Percentiles rank a stretch among this genome's conserved stretches.
Evolutionary conservation across 441 rosid genomes (phyloP).

Genomic region (Biscutella laevigata): DNA sequence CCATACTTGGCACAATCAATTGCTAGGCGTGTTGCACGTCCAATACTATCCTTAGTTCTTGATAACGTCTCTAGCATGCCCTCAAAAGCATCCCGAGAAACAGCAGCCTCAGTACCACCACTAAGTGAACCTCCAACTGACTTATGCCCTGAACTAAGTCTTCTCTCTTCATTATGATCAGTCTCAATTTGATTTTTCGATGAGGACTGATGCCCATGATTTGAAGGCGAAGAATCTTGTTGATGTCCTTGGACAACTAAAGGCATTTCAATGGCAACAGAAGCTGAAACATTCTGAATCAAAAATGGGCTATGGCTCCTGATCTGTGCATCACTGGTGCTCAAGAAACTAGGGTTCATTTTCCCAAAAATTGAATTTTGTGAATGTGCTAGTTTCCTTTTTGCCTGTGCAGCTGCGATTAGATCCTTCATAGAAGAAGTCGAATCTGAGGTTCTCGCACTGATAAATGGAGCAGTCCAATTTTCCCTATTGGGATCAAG

Average conservation of each 20-base stretch:
- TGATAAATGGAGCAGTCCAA: constrained; percentile 30
- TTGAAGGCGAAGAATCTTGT: constrained; percentile 50
- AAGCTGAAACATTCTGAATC: constrained; percentile 38
- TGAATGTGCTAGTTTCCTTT: constrained; percentile 76
- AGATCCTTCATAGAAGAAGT: constrained; percentile 76
- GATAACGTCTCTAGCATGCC: constrained; percentile 99
- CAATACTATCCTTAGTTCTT: constrained; percentile 97
- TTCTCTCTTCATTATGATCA: constrained; percentile 71
- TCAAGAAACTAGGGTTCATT: constrained; percentile 33
- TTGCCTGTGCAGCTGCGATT: constrained; percentile 97
- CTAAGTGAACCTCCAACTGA: constrained; percentile 72
- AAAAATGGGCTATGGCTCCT: constrained; percentile 52
- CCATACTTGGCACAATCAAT: constrained; percentile 98
- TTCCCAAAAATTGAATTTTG: constrained; percentile 33
- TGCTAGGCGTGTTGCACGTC: constrained; percentile 98
- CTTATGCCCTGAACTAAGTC: constrained; percentile 60
- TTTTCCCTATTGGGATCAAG: constrained; percentile 47
- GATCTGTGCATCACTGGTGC: constrained; percentile 40
- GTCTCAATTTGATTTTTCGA: constrained; percentile 39
- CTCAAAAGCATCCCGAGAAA: constrained; percentile 98
- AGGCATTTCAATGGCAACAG: constrained; percentile 31
- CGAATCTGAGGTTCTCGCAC: constrained; percentile 57
- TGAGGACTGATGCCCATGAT: constrained; percentile 39
- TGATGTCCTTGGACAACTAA: constrained; percentile 38
- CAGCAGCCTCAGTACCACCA: constrained; percentile 95